Evolutionary conservation across 2,329 filamentous ascomycete genomes (phyloP).

Genomic region (Claviceps pusilla): DNA sequence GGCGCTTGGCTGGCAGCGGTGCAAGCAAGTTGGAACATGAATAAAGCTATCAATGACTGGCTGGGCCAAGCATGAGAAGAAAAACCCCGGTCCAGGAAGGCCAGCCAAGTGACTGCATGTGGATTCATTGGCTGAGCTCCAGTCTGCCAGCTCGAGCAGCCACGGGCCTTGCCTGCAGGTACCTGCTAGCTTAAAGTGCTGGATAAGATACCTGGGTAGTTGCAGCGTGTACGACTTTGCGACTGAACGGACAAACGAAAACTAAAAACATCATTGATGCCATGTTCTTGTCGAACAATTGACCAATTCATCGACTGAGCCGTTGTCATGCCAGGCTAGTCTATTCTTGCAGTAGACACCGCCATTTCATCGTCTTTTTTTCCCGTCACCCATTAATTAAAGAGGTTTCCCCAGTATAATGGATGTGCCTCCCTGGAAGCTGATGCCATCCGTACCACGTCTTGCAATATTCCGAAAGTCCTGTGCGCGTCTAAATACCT

Average conservation of each 20-base stretch:
- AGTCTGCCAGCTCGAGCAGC: not conserved
- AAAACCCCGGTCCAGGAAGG: no score
- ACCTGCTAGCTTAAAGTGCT: no score
- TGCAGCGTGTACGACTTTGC: no score
- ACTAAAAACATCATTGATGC: not conserved
- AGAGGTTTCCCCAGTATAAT: not conserved
- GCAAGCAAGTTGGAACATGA: not conserved
- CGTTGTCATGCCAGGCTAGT: not conserved
- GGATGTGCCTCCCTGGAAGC: not conserved
- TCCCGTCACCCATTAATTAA: slow-evolving; percentile 1
- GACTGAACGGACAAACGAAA: not conserved
- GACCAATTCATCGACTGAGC: not conserved
- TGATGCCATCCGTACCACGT: not conserved
- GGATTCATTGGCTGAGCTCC: not conserved
- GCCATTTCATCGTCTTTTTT: not conserved
- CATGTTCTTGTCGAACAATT: not conserved
- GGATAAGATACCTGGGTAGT: no score
- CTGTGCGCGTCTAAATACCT: not conserved
- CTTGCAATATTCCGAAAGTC: not conserved
- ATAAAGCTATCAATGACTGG: not conserved
- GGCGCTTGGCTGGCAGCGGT: not conserved
- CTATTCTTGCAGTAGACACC: not conserved
- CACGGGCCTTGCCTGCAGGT: no score
- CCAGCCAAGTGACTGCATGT: not conserved
- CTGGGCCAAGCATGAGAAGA: no score